These are phyloP conservation scores for Penicillium capsulatum DNA, from an alignment of 2,329 filamentous ascomycete species.

Conservation along the genomic window DNA sequence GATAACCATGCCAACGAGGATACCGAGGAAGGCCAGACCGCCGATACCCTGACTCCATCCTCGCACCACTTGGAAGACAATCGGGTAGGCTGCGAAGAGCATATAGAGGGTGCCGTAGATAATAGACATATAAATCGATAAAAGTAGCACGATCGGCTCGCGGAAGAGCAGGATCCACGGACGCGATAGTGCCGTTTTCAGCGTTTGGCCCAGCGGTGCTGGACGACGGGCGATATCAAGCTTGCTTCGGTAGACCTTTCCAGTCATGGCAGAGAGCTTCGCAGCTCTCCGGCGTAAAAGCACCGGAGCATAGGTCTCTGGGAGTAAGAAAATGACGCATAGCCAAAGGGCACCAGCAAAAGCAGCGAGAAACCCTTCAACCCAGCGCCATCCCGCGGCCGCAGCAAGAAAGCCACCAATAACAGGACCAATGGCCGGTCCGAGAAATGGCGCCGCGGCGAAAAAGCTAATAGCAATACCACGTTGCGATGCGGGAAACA, in stretches of 20 bases:
- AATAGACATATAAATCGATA: constrained; percentile 30
- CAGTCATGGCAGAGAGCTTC: constrained; percentile 22
- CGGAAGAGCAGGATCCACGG: constrained; percentile 30
- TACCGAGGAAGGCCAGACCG: constrained; percentile 29
- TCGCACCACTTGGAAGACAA: constrained; percentile 27
- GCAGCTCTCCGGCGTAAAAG: constrained; percentile 29
- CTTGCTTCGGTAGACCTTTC: constrained; percentile 25
- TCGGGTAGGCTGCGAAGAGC: constrained; percentile 31
- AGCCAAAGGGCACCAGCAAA: constrained; percentile 30
- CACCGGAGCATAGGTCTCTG: constrained; percentile 30
- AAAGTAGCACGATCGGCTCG: constrained; percentile 30
- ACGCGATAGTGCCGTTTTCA: constrained; percentile 25
- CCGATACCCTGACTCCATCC: constrained; percentile 29
- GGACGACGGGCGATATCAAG: constrained; percentile 25
- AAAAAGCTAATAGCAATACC: constrained; percentile 61
- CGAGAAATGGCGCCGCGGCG: constrained; percentile 62
- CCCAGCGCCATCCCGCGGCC: constrained; percentile 30
- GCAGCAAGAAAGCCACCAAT: constrained; percentile 30
- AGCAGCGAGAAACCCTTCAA: constrained; percentile 28
- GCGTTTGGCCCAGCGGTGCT: constrained; percentile 16
- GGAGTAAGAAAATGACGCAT: constrained; percentile 21
- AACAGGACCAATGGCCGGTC: constrained; percentile 27
- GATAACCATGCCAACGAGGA: constrained; percentile 31
- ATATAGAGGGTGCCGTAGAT: constrained; percentile 30
- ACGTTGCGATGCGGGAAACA: constrained; percentile 51